Base-by-base conservation (phyloP, 1,284 basidiomycete species). In the Ganoderma multipileum region DNA sequence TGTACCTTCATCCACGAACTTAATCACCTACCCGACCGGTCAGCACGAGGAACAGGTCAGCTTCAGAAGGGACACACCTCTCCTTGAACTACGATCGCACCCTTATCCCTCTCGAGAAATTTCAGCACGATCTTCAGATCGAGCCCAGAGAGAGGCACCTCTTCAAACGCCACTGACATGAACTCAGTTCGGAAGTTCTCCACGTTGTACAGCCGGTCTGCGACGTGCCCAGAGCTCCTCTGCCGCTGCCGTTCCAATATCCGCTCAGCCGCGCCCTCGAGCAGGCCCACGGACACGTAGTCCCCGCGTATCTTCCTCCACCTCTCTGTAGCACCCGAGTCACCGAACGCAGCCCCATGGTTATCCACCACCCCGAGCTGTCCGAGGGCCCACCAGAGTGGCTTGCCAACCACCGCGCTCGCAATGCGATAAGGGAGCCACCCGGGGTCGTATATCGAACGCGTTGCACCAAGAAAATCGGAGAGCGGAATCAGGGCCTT, bases 331-430 rank as follows among this genome's bases (percentile, higher is more conserved):
- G 92, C 90, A 65, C 86, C 87, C 55, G 87, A 81, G 44, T 80
- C 80, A 44, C 77, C 79, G 12, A 74, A 73, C 26, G 68, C 79
- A 6, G 78, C 80, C 38, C 88, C 88, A 47, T 90, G 89, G 42
- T 87, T 85, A 5, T 85, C 86, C 14, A 92, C 89, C 1, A 96
- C 83, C 39, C 90, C 93, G 42, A 94, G 81, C 72, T 94, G 93
- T 63, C 92, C 88, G 42, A 96, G 84, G 2, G 91, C 91, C 94
- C 94, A 96, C 91, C 92, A 95, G 1, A 96, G 81, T 0, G 95
- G 94, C 75, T 89, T 90, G 20, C 89, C 93, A 4, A 96, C 83
- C 14, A 95, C 82, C 64, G 88, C 90, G 3, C 91, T 86, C 0
- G 88, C 91, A 60, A 95, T 84, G 16, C 91, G 87, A 57, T 83